Conservation (phyloP, 2,329 filamentous ascomycete genomes). For the Beauveria australis region DNA sequence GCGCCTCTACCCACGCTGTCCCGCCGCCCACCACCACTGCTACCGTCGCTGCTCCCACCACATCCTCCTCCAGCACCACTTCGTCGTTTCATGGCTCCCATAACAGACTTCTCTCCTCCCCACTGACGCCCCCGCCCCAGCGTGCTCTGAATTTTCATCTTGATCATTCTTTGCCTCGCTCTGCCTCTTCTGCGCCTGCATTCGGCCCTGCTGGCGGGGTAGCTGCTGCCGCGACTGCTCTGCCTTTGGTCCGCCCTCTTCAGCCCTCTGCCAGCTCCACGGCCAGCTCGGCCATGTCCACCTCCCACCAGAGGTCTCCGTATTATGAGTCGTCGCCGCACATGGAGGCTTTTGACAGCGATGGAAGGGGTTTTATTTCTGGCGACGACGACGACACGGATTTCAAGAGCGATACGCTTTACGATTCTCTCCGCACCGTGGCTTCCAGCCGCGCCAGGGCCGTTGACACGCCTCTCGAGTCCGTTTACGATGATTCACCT, state of each 20-base stretch:
- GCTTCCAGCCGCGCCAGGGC: constrained; percentile 59
- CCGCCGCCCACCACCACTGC: background rate
- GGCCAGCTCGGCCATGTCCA: constrained; percentile 34
- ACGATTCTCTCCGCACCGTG: constrained; percentile 66
- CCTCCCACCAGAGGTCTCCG: constrained; percentile 22
- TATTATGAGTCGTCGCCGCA: constrained; percentile 41
- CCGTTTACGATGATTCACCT: constrained; percentile 74
- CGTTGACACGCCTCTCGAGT: constrained; percentile 65
- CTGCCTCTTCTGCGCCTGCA: constrained; percentile 26
- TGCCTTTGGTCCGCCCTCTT: constrained; percentile 27
- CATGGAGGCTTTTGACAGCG: constrained; percentile 61
- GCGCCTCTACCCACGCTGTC: background rate
- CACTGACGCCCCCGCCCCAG: constrained; percentile 42
- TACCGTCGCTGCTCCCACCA: constrained; percentile 9
- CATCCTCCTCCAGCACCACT: background rate
- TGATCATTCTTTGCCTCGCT: constrained; percentile 31
- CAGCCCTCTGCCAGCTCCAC: constrained; percentile 36
- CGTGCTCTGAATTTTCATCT: constrained; percentile 47
- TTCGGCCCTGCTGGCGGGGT: constrained; percentile 21
- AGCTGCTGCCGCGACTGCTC: constrained; percentile 23
- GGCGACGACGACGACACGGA: constrained; percentile 73
- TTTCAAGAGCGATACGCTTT: constrained; percentile 67
- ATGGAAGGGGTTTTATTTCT: constrained; percentile 55
- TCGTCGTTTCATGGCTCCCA: constrained; percentile 18
- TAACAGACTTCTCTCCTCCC: constrained; percentile 44